Conservation (phyloP, 768 basidiomycete species). For the Suillus variegatus region DNA sequence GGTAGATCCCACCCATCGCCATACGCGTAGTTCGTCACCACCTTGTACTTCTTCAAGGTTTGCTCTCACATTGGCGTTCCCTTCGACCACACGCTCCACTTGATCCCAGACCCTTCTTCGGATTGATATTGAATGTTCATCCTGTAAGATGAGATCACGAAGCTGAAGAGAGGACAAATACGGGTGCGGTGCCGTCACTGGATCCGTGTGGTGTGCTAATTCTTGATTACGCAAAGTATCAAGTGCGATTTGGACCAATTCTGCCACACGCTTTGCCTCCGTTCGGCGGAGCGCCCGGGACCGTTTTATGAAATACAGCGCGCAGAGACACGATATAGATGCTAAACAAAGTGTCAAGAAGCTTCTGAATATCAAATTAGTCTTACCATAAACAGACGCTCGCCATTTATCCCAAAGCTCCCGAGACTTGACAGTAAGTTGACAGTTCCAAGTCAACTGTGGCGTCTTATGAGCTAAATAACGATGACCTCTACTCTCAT, state of each 20-base stretch:
- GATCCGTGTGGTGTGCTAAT: constrained; percentile 78
- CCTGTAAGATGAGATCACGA: constrained; percentile 81
- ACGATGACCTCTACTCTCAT: constrained; percentile 56
- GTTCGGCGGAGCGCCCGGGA: constrained; percentile 48
- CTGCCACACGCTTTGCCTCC: constrained; percentile 67
- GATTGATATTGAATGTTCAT: constrained; percentile 71
- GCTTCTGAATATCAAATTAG: constrained; percentile 12
- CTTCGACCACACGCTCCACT: constrained; percentile 85
- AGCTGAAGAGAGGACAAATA: constrained; percentile 86
- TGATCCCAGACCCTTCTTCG: constrained; percentile 75
- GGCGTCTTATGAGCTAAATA: constrained; percentile 77
- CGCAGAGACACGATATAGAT: constrained; percentile 26
- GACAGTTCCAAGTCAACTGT: constrained; percentile 66
- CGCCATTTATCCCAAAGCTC: constrained; percentile 73
- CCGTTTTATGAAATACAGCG: constrained; percentile 25
- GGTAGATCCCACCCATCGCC: constrained; percentile 83
- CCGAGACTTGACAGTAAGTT: constrained; percentile 62
- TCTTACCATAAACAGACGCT: constrained; percentile 59
- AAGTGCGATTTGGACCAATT: constrained; percentile 77
- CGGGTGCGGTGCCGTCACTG: constrained; percentile 68
- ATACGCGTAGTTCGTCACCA: constrained; percentile 88
- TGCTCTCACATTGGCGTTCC: constrained; percentile 86
- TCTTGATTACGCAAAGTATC: constrained; percentile 84
- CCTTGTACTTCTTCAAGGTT: constrained; percentile 81
- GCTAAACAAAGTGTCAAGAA: constrained; percentile 24